Evolutionary conservation across 2,329 filamentous ascomycete genomes (phyloP).

Genomic region (Chaetothyriales sp.): DNA sequence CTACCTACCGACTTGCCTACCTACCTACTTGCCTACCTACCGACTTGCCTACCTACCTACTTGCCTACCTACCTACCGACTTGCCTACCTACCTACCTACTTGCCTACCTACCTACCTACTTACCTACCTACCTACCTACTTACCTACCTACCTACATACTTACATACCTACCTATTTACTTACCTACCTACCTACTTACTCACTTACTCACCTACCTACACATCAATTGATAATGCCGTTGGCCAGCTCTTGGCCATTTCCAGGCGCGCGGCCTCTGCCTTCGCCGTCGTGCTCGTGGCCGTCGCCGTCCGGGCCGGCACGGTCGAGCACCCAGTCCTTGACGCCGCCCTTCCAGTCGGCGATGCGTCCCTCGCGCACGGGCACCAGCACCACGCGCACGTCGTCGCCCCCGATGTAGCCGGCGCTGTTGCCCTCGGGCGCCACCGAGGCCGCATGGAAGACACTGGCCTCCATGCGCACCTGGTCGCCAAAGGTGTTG

Average conservation of each 20-base stretch:
- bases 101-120: no score
- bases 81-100: no score
- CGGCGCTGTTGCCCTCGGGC: constrained; percentile 29
- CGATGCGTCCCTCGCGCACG: constrained; percentile 73
- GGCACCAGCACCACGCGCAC: constrained; percentile 77
- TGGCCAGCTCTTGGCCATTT: constrained; percentile 6
- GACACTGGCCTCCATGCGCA: constrained; percentile 33
- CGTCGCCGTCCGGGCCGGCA: constrained; percentile 16
- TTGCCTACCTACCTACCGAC: no score
- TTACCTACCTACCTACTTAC: no score
- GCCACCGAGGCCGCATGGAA: constrained; percentile 27
- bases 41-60: no score
- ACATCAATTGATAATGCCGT: constrained; percentile 11
- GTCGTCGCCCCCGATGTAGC: constrained; percentile 67
- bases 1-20: no score
- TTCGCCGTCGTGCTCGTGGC: not conserved
- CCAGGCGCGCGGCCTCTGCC: constrained; percentile 10
- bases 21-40: no score
- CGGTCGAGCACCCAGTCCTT: constrained; percentile 53
- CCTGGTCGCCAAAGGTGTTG: constrained; percentile 62
- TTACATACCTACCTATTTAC: no score
- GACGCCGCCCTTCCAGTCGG: constrained; percentile 90
- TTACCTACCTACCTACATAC: no score
- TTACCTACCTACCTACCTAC: no score
- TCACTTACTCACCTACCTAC: not conserved